phyloP scores from a whole-genome alignment of 2,329 filamentous ascomycete species.

The Remersonia thermophila region DNA sequence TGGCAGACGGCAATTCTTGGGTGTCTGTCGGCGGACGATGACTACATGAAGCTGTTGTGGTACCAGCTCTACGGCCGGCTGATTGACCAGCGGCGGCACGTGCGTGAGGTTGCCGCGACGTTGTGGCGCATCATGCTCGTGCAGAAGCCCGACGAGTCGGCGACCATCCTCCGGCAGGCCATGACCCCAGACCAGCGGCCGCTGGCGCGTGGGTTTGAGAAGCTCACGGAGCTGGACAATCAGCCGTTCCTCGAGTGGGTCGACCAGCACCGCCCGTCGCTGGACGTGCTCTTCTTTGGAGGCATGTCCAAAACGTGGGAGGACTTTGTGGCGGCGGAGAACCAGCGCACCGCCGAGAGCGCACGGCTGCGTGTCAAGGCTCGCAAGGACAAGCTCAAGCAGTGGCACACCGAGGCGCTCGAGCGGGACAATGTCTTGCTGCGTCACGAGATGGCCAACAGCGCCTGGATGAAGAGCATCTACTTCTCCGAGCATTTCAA shows the following conservation, averaged over 20 bases:
- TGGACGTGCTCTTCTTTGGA: conserved; percentile 74
- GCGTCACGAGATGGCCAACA: conserved; percentile 77
- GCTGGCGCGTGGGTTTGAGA: conserved; percentile 65
- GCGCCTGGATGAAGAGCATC: conserved; percentile 91
- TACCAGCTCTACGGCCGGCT: conserved; percentile 88
- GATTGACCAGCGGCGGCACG: conserved; percentile 52
- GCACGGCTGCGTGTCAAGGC: conserved; percentile 58
- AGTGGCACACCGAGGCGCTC: conserved; percentile 62
- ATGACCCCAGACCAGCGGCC: conserved; percentile 58
- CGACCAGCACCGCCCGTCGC: conserved; percentile 62
- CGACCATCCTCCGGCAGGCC: conserved; percentile 58
- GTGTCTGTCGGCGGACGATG: conserved; percentile 64
- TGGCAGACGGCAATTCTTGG: conserved; percentile 90
- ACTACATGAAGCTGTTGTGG: conserved; percentile 74
- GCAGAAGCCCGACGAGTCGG: conserved; percentile 78
- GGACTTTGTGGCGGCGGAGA: conserved; percentile 72
- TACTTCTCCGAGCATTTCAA: conserved; percentile 86
- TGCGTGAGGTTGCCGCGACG: conserved; percentile 66
- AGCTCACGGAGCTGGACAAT: conserved; percentile 78
- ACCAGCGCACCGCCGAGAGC: conserved; percentile 64
- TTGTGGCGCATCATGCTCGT: conserved; percentile 88
- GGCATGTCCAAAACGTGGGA: conserved; percentile 77
- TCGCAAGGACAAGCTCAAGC: conserved; percentile 68
- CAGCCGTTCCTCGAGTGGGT: conserved; percentile 82
- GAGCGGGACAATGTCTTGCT: conserved; percentile 59